These are phyloP conservation scores for Ilyonectria destructans DNA, from an alignment of 2,329 filamentous ascomycete species.

Conservation along the genomic window DNA sequence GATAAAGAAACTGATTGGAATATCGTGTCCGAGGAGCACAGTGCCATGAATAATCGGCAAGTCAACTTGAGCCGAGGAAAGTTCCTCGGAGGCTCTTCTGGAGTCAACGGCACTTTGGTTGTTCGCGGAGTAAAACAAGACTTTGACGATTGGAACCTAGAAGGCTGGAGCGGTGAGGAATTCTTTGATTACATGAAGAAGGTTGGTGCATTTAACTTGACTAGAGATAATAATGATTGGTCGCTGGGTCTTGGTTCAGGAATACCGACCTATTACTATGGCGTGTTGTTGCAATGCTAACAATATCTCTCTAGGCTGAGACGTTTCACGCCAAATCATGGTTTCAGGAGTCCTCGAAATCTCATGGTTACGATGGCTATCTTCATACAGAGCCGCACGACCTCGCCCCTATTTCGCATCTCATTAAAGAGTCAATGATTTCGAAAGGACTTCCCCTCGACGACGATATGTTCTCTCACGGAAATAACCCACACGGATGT, in stretches of 20 bases:
- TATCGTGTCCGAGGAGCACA: conserved; percentile 59
- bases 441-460: conserved; percentile 69
- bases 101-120: conserved; percentile 64
- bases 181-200: conserved; percentile 72
- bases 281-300: background rate
- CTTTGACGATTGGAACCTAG: conserved; percentile 70
- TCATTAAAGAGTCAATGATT: conserved; percentile 69
- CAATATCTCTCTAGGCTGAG: conserved; percentile 59
- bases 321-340: conserved; percentile 72
- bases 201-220: conserved; percentile 48
- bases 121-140: conserved; percentile 65
- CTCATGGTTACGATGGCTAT: conserved; percentile 68
- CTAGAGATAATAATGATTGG: no score
- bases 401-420: conserved; percentile 71
- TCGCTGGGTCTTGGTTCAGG: no score
- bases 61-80: conserved; percentile 65
- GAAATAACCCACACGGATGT: conserved; percentile 67
- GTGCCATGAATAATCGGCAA: conserved; percentile 58
- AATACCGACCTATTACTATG: background rate
- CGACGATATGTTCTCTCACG: conserved; percentile 73
- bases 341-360: conserved; percentile 65
- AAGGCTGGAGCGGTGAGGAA: conserved; percentile 71
- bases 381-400: conserved; percentile 72
- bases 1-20: conserved; percentile 68
- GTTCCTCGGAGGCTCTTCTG: conserved; percentile 66